Conservation (phyloP, 257 asterid genomes). For the Oldenlandia corymbosa region DNA sequence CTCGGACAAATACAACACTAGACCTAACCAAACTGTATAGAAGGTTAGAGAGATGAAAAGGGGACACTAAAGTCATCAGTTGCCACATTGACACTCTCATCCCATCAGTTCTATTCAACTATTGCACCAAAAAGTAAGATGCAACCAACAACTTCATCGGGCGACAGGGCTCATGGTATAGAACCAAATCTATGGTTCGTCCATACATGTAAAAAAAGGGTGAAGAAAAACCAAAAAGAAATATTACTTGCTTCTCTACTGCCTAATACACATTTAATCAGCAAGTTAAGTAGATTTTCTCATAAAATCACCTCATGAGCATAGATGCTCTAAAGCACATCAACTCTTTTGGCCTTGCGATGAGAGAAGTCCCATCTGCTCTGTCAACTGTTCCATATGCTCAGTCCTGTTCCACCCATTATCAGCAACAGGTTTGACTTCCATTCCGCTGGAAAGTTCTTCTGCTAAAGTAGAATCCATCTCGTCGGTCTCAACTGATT, state of each 20-base stretch:
- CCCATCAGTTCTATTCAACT: neutral
- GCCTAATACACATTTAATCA: constrained; percentile 23
- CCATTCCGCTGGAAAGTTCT: constrained; percentile 36
- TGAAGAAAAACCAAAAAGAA: constrained; percentile 13
- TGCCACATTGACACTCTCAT: neutral
- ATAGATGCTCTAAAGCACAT: constrained; percentile 14
- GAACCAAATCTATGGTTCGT: constrained; percentile 2
- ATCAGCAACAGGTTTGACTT: constrained; percentile 24
- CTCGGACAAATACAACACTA: neutral
- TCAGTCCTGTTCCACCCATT: constrained; percentile 58
- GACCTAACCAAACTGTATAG: neutral
- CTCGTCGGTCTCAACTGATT: constrained; percentile 30
- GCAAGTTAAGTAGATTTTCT: constrained; percentile 12
- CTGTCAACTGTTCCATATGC: constrained; percentile 62
- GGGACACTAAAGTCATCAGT: neutral
- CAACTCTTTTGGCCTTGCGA: constrained; percentile 49
- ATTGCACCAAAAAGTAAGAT: neutral
- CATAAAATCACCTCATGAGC: constrained; percentile 12
- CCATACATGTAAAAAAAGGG: constrained; percentile 17
- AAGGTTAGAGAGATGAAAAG: neutral
- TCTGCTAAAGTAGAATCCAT: constrained; percentile 27
- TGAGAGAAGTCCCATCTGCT: constrained; percentile 81
- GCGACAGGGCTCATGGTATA: neutral
- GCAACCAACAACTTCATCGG: neutral
- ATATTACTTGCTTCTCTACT: constrained; percentile 19